A percentile compares a stretch with the other conserved stretches of the same genome.
Evolutionary conservation across 2,329 filamentous ascomycete species (phyloP).

Genomic region (Fusarium siculi): DNA sequence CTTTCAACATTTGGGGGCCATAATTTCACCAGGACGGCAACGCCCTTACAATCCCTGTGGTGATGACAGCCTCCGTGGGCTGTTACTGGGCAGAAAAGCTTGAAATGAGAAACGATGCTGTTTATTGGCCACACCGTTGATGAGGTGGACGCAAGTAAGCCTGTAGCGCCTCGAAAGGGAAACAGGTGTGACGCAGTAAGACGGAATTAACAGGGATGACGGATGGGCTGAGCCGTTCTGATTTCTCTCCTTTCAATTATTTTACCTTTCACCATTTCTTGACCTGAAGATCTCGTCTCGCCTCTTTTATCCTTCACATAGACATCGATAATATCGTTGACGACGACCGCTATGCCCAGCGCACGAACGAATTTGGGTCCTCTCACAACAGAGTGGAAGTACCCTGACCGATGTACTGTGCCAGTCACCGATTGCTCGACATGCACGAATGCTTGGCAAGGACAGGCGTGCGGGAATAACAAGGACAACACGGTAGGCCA

Average conservation of each 20-base stretch:
- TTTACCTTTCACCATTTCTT: background rate
- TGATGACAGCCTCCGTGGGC: too few species aligned
- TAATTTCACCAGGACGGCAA: background rate
- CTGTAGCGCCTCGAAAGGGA: background rate
- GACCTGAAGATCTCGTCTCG: background rate
- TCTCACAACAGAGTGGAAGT: background rate
- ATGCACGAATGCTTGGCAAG: background rate
- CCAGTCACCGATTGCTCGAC: background rate
- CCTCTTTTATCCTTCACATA: background rate
- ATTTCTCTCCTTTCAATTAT: background rate
- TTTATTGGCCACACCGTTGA: background rate
- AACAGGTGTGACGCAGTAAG: background rate
- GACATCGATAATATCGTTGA: background rate
- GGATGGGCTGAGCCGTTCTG: background rate
- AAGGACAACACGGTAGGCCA: background rate
- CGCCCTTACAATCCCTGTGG: accelerated
- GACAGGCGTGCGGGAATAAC: background rate
- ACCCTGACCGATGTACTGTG: background rate
- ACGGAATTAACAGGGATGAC: background rate
- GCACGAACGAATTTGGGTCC: background rate
- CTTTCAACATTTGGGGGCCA: background rate
- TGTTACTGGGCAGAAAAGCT: background rate
- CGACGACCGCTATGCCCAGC: background rate
- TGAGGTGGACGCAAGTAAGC: background rate
- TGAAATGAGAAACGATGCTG: background rate